Evolutionary conservation across 2,329 filamentous ascomycete species (phyloP), one percentile per base, ranked within the genome.

Genomic region (Fusarium torreyae): DNA sequence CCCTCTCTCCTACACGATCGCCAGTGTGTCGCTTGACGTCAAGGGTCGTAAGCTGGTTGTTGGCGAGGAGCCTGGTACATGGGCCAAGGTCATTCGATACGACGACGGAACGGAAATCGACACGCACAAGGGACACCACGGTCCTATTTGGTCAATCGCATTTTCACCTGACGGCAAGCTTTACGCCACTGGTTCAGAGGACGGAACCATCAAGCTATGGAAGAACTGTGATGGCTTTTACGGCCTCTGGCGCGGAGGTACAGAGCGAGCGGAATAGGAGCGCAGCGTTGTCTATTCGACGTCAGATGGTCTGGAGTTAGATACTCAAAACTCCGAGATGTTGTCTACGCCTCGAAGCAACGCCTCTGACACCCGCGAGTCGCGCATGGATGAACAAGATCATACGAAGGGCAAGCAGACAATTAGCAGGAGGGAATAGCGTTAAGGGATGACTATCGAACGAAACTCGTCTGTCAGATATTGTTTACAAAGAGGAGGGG

Each of bases 91-190:
- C 7, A 97, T 97, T 82, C 89, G 94, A 75, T 95, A 94, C 81
- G 94, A 98, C 62, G 90, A 91, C 50, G 92, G 92, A 73, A 86
- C 88, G 70, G 94, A 97, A 79, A 83, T 98, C 43, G 96, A 98
- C 78, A 91, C 95, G 14, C 93, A 97, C 82, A 98, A 98, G 81
- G 96, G 96, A 24, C 96, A 99, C 74, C 96, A 99, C 76, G 96
- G 96, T 3, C 95, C 95, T 2, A 96, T 99, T 66, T 99, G 96
- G 96, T 97, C 94, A 7, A 90, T 97, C 63, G 91, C 92, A 58
- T 99, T 97, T 80, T 96, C 94, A 1, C 96, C 96, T 0, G 96
- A 99, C 76, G 94, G 94, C 46, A 98, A 97, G 78, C 84, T 99
- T 9, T 99, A 98, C 77, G 96, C 94, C 2, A 99, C 96, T 2